phyloP scores from a whole-genome alignment of 192 early-diverging fungal genomes.

The Phycomyces nitens region DNA sequence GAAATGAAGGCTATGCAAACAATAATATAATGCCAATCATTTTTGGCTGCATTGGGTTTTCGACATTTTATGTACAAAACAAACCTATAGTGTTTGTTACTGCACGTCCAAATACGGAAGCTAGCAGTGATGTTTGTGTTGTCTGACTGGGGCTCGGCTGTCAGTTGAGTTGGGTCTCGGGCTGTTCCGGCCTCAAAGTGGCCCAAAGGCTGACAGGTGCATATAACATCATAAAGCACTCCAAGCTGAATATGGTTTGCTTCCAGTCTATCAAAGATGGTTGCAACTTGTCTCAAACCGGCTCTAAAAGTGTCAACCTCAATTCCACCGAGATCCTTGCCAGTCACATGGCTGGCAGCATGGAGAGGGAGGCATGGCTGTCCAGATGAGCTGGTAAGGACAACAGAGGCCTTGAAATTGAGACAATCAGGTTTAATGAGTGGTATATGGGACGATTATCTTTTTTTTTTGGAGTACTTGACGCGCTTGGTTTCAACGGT shows the following conservation, averaged over 20 bases:
- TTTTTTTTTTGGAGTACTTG: background rate
- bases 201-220: constrained; percentile 12
- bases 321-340: constrained; percentile 8
- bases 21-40: no score
- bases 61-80: no score
- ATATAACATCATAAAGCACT: constrained; percentile 14
- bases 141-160: background rate
- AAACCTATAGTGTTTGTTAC: no score
- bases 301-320: constrained; percentile 25
- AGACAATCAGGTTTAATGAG: constrained; percentile 10
- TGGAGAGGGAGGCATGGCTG: constrained; percentile 6
- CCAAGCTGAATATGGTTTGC: constrained; percentile 19
- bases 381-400: no score
- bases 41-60: no score
- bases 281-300: constrained; percentile 21
- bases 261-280: constrained; percentile 19
- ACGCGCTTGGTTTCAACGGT: constrained; percentile 22
- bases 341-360: background rate
- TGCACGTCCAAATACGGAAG: no score
- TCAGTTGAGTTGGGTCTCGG: constrained; percentile 12
- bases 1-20: no score
- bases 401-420: no score
- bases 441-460: background rate
- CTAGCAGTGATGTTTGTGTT: no score
- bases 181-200: constrained; percentile 4